Evolutionary conservation across 495 filamentous ascomycete species (phyloP).

Genomic region (Podospora appendiculata): DNA sequence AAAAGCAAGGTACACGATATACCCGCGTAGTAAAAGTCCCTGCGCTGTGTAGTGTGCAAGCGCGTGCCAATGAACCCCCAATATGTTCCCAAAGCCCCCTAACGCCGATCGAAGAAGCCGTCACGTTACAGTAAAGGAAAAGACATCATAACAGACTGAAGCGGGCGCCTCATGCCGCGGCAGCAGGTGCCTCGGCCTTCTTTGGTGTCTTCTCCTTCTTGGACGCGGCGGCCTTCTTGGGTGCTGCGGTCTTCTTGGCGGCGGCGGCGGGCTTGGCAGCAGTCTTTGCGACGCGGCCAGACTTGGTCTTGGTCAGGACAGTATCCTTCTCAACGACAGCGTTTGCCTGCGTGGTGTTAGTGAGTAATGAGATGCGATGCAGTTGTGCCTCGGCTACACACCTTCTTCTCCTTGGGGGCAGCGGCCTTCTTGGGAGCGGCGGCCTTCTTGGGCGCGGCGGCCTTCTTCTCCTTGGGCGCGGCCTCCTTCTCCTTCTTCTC

Average conservation of each 20-base stretch:
- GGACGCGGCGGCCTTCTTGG: slow-evolving; percentile 54
- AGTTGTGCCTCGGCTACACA: no score
- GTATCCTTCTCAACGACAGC: slow-evolving; percentile 65
- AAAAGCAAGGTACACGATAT: neutral
- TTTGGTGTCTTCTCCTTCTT: slow-evolving; percentile 60
- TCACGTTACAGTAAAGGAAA: slow-evolving; percentile 8
- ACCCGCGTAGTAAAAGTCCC: neutral
- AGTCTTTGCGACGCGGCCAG: slow-evolving; percentile 77
- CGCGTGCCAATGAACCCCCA: slow-evolving; percentile 5
- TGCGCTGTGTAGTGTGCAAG: slow-evolving; percentile 1
- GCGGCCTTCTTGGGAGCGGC: slow-evolving; percentile 16
- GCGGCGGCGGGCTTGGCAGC: slow-evolving; percentile 45
- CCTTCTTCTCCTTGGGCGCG: slow-evolving; percentile 31
- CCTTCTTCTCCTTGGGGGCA: slow-evolving; percentile 20
- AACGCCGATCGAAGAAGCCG: slow-evolving; percentile 17
- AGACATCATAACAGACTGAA: slow-evolving; percentile 10
- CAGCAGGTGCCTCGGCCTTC: slow-evolving; percentile 32
- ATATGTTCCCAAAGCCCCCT: slow-evolving; percentile 3
- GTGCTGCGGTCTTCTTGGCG: slow-evolving; percentile 54
- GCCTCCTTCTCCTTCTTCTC: slow-evolving; percentile 30
- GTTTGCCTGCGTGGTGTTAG: slow-evolving; percentile 33
- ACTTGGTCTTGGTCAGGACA: slow-evolving; percentile 79
- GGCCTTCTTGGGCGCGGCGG: slow-evolving; percentile 30
- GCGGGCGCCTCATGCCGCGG: slow-evolving; percentile 10
- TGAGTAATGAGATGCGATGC: neutral